Percentiles rank a stretch among this genome's conserved stretches.
Conservation (phyloP, 345 rosid genomes). For the Rubroshorea leprosula region DNA sequence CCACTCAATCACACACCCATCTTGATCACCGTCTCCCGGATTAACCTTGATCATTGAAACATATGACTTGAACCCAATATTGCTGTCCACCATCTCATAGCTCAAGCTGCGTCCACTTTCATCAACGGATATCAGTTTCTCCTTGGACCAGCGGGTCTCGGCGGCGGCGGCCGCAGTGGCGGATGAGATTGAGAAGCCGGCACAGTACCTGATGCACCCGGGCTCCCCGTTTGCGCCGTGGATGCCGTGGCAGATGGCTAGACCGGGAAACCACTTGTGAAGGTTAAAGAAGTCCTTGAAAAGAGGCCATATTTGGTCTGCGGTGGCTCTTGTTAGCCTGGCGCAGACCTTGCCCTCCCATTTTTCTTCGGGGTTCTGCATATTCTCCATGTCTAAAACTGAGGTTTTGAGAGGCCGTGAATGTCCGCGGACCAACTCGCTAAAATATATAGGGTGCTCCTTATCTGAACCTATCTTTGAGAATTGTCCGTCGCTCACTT, state of each 20-base stretch:
- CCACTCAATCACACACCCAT: conserved; percentile 63
- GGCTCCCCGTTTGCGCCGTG: conserved; percentile 51
- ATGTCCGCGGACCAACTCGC: too few relatives aligned
- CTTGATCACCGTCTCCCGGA: conserved; percentile 13
- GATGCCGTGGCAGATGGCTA: conserved; percentile 38
- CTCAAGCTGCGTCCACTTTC: conserved; percentile 20
- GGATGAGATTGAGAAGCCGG: conserved; percentile 37
- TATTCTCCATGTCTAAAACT: too few relatives aligned
- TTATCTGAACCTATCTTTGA: too few relatives aligned
- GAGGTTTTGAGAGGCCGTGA: too few relatives aligned
- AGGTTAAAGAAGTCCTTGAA: conserved; percentile 52
- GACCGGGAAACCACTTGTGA: conserved; percentile 38
- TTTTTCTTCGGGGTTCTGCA: conserved; percentile 17
- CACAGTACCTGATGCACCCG: conserved; percentile 50
- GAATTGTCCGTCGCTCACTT: too few relatives aligned
- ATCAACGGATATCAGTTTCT: conserved; percentile 48
- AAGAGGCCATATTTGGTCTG: conserved; percentile 48
- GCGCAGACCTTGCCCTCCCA: conserved; percentile 48
- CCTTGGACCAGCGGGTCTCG: conserved; percentile 39
- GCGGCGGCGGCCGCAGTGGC: not conserved
- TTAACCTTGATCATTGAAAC: conserved; percentile 41
- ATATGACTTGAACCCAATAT: conserved; percentile 50
- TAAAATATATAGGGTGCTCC: too few relatives aligned
- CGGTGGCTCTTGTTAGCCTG: conserved; percentile 24
- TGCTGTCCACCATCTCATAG: conserved; percentile 59